Base-by-base conservation (phyloP, 176 grass and related monocot species). In the Zoysia japonica region DNA sequence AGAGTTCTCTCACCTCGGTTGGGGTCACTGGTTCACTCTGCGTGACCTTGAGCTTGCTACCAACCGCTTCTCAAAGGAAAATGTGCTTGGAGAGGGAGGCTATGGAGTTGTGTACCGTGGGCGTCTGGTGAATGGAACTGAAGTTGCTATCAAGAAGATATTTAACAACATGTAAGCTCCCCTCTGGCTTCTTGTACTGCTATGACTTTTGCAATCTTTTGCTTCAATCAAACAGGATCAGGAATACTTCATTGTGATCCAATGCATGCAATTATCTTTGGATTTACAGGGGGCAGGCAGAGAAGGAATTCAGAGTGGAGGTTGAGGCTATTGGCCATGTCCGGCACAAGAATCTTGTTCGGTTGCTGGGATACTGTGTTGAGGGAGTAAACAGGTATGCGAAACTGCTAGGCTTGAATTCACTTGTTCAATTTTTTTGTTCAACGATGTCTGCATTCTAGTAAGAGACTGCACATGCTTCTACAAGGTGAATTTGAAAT, bases 301-400 rank as follows among this genome's bases (percentile, higher is more conserved):
- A 99, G 73, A 99, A 93, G 74, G 96, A 99, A 84, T 99, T 99
- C 74, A 99, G 96, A 76, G 92, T 99, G 19, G 96, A 99, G 88
- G 96, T 95, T 53, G 96, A 99, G 77, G 96, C 96, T 72, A 99
- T 99, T 91, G 96, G 96, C 64, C 92, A 99, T 80, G 96, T 99
- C 41, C 75, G 96, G 13, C 96, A 99, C 55, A 99, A 99, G 72
- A 99, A 99, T 88, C 77, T 99, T 68, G 96, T 91, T 83, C 93
- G 96, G 38, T 82, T 99, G 14, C 75, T 99, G 85, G 96, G 96
- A 62, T 99, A 99, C 73, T 99, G 92, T 84, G 84, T 99, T 38
- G 96, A 99, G 86, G 96, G 96, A 46, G 85, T 93, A 44, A 94
- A 99, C 85, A 95, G 96, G 96, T 99, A 87, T 78, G 78, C 65